Percentiles rank a stretch among this genome's conserved stretches.
These are phyloP conservation scores for Calonectria fujianensis DNA, from an alignment of 2,329 filamentous ascomycete genomes.

Conservation along the genomic window DNA sequence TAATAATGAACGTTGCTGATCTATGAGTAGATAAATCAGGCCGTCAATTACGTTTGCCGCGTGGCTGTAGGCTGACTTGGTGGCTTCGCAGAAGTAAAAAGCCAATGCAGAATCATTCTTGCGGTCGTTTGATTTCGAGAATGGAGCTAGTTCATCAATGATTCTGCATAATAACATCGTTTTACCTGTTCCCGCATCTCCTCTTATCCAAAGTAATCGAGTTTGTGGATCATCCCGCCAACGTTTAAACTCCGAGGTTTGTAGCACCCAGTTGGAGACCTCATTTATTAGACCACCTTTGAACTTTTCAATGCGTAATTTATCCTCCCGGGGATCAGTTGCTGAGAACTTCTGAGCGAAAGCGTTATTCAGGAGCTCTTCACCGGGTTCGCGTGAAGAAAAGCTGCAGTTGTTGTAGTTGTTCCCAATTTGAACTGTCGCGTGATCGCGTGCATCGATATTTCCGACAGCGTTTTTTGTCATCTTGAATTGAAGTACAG, in stretches of 20 bases:
- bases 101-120: background rate
- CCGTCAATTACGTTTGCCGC: background rate
- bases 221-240: background rate
- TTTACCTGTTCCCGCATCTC: background rate
- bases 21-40: background rate
- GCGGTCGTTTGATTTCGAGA: background rate
- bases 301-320: background rate
- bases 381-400: background rate
- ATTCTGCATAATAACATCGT: background rate
- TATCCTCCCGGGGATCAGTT: background rate
- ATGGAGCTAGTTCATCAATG: background rate
- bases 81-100: background rate
- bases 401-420: background rate
- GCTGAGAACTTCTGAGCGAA: background rate
- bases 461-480: background rate
- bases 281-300: background rate
- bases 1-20: background rate
- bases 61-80: background rate
- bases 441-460: background rate
- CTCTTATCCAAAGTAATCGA: background rate
- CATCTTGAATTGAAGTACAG: background rate
- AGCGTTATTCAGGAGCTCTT: no score
- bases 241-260: background rate
- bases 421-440: background rate
- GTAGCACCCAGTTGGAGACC: background rate